These are phyloP conservation scores for Alternaria conjuncta DNA, from an alignment of 2,329 filamentous ascomycete species.

Conservation along the genomic window DNA sequence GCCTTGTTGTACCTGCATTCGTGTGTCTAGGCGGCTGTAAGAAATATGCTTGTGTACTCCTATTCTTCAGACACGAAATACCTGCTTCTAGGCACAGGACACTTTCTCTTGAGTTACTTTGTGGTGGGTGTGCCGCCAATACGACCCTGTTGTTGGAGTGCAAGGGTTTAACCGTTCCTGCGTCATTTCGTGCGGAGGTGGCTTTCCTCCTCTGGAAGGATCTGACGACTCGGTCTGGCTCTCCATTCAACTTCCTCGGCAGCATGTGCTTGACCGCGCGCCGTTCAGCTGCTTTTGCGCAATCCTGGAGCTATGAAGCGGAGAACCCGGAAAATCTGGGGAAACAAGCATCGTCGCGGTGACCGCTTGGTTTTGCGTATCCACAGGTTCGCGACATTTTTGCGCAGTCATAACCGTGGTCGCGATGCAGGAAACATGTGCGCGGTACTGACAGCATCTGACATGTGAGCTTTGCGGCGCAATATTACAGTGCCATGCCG, in stretches of 20 bases:
- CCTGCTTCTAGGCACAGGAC: background rate
- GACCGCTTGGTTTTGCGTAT: background rate
- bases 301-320: background rate
- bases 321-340: constrained; percentile 14
- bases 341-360: constrained; percentile 10
- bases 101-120: background rate
- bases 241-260: constrained; percentile 10
- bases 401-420: background rate
- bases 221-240: constrained; percentile 20
- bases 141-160: background rate
- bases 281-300: background rate
- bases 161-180: constrained; percentile 9
- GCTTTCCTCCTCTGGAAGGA: constrained; percentile 8
- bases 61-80: background rate
- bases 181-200: constrained; percentile 11
- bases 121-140: background rate
- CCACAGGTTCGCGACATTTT: background rate
- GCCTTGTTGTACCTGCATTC: constrained; percentile 14
- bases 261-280: constrained; percentile 12
- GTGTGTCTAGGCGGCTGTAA: background rate
- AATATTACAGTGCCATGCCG: background rate
- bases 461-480: background rate
- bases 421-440: background rate
- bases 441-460: background rate
- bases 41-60: background rate